Evolutionary conservation across 1,139 yeast genomes (phyloP).

Genomic region (Meyerozyma sp.): DNA sequence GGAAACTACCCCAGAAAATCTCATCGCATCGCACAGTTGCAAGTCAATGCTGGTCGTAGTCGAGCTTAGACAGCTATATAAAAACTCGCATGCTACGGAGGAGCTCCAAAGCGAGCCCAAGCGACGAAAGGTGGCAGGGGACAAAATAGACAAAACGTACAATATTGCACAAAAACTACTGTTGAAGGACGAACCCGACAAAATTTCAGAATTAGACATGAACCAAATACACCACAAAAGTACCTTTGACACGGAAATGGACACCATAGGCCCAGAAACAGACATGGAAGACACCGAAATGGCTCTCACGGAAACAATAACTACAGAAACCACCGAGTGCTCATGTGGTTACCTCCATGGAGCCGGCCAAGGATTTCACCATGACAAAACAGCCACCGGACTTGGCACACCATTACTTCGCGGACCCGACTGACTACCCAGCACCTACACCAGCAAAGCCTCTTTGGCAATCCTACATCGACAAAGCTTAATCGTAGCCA

Average conservation of each 20-base stretch:
- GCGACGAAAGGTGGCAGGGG: neutral
- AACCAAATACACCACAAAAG: neutral
- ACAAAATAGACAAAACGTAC: neutral
- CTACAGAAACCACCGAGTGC: slow-evolving; percentile 11
- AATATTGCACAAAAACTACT: neutral
- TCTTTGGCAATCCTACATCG: too few species aligned
- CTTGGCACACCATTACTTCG: slow-evolving; percentile 22
- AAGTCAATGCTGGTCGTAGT: neutral
- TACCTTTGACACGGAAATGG: too few species aligned
- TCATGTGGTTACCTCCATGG: slow-evolving; percentile 35
- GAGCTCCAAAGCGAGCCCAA: neutral
- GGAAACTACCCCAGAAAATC: neutral
- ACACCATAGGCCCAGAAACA: too few species aligned
- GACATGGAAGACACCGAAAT: too few species aligned
- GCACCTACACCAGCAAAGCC: too few species aligned
- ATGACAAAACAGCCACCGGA: slow-evolving; percentile 29
- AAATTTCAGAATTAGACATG: neutral
- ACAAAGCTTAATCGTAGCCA: neutral
- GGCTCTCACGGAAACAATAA: too few species aligned
- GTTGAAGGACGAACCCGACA: neutral
- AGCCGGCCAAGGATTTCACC: slow-evolving; percentile 25
- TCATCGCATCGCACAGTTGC: neutral
- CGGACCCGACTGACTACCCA: slow-evolving; percentile 25
- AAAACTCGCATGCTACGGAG: neutral
- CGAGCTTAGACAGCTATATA: neutral